These are phyloP conservation scores for Aspergillus funiculosus DNA, from an alignment of 495 filamentous ascomycete species.

Conservation along the genomic window DNA sequence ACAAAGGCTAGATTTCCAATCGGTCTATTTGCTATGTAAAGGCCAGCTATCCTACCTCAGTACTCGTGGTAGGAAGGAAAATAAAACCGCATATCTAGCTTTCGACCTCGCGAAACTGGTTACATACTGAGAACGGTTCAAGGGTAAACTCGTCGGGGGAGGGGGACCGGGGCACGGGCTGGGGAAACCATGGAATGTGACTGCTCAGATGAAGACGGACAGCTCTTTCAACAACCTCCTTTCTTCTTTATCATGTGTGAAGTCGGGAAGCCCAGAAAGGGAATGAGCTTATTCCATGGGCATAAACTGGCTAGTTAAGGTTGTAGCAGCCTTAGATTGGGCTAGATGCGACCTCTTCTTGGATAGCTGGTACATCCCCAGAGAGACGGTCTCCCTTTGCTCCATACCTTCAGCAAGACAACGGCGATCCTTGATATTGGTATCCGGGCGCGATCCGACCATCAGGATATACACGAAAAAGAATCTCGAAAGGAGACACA, in stretches of 20 bases:
- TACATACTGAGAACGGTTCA: conserved; percentile 13
- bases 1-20: conserved; percentile 14
- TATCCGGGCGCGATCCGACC: conserved; percentile 21
- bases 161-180: conserved; percentile 13
- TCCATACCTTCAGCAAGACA: neutral
- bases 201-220: conserved; percentile 8
- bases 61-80: neutral
- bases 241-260: neutral
- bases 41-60: neutral
- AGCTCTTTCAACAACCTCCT: neutral
- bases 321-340: neutral
- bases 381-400: conserved; percentile 9
- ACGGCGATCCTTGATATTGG: conserved; percentile 9
- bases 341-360: too few relatives aligned
- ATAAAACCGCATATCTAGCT: neutral
- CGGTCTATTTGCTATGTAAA: conserved; percentile 15
- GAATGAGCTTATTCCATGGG: neutral
- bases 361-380: too few relatives aligned
- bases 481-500: conserved; percentile 6
- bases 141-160: conserved; percentile 16
- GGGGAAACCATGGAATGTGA: conserved; percentile 21
- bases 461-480: conserved; percentile 14
- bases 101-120: neutral
- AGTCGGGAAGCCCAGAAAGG: neutral
- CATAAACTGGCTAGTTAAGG: neutral